Conservation (phyloP, 371 early-diverging fungal species). For the Conidiobolus incongruus region DNA sequence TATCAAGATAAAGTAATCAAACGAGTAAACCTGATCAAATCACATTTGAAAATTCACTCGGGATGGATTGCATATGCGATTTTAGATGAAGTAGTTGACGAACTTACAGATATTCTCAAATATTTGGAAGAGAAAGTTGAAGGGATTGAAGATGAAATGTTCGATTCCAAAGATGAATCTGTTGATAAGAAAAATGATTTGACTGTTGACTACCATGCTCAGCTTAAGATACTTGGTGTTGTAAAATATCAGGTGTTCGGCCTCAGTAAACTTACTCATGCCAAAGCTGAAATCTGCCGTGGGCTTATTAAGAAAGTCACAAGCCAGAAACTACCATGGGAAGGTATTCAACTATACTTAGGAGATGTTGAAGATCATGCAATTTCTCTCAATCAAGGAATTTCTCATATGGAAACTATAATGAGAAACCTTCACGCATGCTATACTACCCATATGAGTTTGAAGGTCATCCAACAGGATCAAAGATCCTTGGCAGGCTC, state of each 20-base stretch:
- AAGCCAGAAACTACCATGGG: too few relatives aligned
- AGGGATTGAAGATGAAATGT: too few relatives aligned
- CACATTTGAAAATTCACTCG: conserved; percentile 30
- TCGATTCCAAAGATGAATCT: too few relatives aligned
- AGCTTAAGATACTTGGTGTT: too few relatives aligned
- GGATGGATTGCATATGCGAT: conserved; percentile 84
- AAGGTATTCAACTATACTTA: conserved; percentile 43
- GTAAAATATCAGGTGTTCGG: too few relatives aligned
- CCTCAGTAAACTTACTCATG: too few relatives aligned
- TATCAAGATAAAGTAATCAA: conserved; percentile 34
- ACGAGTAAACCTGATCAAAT: conserved; percentile 32
- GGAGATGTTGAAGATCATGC: conserved; percentile 94
- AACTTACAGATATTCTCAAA: too few relatives aligned
- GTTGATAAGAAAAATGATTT: too few relatives aligned
- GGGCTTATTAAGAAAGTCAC: too few relatives aligned
- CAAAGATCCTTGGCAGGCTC: conserved; percentile 76
- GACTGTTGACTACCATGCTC: too few relatives aligned
- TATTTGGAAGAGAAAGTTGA: too few relatives aligned
- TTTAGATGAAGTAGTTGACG: conserved; percentile 68
- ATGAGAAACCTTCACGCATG: conserved; percentile 78
- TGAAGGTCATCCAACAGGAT: conserved; percentile 82
- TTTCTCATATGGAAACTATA: conserved; percentile 73
- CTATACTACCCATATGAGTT: conserved; percentile 84
- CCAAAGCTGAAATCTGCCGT: too few relatives aligned
- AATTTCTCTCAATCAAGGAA: conserved; percentile 81